Percentiles rank a stretch among this genome's conserved stretches.
phyloP scores from a whole-genome alignment of 75 land plant species.

The Ceratopteris richardii region DNA sequence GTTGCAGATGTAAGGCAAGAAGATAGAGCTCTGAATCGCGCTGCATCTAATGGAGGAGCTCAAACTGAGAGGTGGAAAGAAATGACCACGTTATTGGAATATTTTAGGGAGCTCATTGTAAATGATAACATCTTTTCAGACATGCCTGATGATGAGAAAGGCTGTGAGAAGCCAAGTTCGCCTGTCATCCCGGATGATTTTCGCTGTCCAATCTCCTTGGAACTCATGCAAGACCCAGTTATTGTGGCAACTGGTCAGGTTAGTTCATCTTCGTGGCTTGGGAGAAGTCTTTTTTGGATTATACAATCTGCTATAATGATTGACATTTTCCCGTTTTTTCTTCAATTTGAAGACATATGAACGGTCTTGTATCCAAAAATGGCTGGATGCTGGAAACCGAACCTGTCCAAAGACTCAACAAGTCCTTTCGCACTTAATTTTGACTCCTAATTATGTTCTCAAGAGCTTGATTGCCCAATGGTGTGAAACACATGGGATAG shows the following conservation, averaged over 20 bases:
- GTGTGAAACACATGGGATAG: slow-evolving; percentile 78
- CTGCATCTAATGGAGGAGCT: slow-evolving; percentile 46
- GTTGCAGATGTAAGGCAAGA: slow-evolving; percentile 57
- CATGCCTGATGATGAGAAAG: slow-evolving; percentile 16
- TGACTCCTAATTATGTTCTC: slow-evolving; percentile 83
- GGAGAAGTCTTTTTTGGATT: not conserved
- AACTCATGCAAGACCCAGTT: slow-evolving; percentile 94
- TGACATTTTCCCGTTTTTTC: not conserved
- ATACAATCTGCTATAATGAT: not conserved
- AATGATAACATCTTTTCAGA: slow-evolving; percentile 52
- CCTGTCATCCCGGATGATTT: slow-evolving; percentile 81
- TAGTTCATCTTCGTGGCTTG: too few species aligned
- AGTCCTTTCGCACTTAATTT: slow-evolving; percentile 39
- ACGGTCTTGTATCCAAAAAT: slow-evolving; percentile 81
- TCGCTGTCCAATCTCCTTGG: slow-evolving; percentile 90
- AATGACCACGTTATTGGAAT: slow-evolving; percentile 56
- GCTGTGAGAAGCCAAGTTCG: slow-evolving; percentile 18
- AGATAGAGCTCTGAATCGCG: slow-evolving; percentile 58
- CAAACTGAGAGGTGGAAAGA: slow-evolving; percentile 55
- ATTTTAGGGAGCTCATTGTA: slow-evolving; percentile 63
- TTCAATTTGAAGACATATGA: slow-evolving; percentile 71
- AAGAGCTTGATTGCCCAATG: slow-evolving; percentile 84
- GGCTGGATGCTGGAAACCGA: slow-evolving; percentile 71
- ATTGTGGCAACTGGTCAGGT: slow-evolving; percentile 99
- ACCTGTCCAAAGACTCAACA: slow-evolving; percentile 95